phyloP scores from a whole-genome alignment of 2,329 filamentous ascomycete genomes.

The Aureobasidium mangrovei region DNA sequence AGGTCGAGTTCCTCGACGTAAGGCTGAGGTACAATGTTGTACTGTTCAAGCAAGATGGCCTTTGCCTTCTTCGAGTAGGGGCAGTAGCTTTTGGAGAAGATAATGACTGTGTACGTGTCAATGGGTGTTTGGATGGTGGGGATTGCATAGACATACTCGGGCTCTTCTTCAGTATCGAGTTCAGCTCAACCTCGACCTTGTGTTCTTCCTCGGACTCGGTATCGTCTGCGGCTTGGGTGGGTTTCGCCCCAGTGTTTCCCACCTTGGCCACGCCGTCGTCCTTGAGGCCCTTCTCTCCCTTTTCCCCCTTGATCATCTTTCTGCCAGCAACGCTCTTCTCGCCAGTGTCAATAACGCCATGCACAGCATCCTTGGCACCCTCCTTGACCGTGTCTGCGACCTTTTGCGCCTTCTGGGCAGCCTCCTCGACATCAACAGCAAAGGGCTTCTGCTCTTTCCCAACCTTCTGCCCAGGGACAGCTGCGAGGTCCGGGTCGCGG shows the following conservation, averaged over 20 bases:
- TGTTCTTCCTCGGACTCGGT: slow-evolving; percentile 50
- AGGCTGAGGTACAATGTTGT: slow-evolving; percentile 71
- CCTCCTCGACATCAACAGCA: slow-evolving; percentile 48
- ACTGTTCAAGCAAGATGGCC: slow-evolving; percentile 70
- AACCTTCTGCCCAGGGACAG: slow-evolving; percentile 32
- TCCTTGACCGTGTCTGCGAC: slow-evolving; percentile 21
- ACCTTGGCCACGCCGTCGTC: slow-evolving; percentile 38
- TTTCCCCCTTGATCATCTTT: slow-evolving; percentile 40
- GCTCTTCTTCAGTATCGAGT: slow-evolving; percentile 65
- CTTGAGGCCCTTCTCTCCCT: slow-evolving; percentile 29
- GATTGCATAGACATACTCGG: slow-evolving; percentile 21
- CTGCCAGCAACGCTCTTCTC: slow-evolving; percentile 46
- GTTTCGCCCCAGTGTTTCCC: slow-evolving; percentile 33
- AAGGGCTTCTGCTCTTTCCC: slow-evolving; percentile 59
- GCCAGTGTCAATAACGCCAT: slow-evolving; percentile 22
- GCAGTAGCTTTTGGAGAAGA: slow-evolving; percentile 95
- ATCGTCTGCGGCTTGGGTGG: slow-evolving; percentile 20
- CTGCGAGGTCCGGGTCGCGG: slow-evolving; percentile 11
- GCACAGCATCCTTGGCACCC: slow-evolving; percentile 12
- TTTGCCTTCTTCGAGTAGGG: slow-evolving; percentile 81
- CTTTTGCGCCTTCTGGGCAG: slow-evolving; percentile 18
- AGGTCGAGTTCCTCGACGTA: slow-evolving; percentile 85
- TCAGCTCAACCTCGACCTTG: slow-evolving; percentile 62
- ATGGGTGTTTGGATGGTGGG: neutral
- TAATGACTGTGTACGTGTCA: slow-evolving; percentile 48